Evolutionary conservation across 441 rosid species (phyloP).

Genomic region (Melastoma candidum): DNA sequence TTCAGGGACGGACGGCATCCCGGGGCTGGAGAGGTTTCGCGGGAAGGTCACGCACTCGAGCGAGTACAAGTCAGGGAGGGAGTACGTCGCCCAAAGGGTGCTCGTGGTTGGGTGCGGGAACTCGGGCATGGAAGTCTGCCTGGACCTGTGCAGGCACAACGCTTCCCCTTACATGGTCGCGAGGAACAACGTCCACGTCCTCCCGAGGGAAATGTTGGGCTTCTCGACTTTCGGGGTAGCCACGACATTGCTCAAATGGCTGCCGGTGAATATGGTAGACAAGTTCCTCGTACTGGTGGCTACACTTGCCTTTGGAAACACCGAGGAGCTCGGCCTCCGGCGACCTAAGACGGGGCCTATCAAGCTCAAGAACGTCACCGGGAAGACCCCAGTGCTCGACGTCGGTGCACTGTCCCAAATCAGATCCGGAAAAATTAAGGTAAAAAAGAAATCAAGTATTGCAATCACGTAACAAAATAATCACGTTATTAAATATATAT

Average conservation of each 20-base stretch:
- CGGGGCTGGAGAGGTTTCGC: no score
- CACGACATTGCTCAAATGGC: constrained; percentile 67
- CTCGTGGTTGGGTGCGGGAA: no score
- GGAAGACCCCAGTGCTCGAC: constrained; percentile 90
- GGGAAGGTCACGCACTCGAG: no score
- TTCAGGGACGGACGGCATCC: no score
- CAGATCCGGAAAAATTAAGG: constrained; percentile 66
- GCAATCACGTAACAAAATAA: no score
- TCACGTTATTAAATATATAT: no score
- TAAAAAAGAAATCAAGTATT: constrained; percentile 7
- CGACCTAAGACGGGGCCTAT: constrained; percentile 89
- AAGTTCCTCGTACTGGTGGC: constrained; percentile 43
- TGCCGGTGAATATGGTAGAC: constrained; percentile 67
- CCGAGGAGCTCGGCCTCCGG: constrained; percentile 66
- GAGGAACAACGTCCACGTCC: constrained; percentile 45
- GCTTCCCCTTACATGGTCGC: no score
- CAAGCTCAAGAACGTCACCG: constrained; percentile 72
- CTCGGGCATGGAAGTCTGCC: no score
- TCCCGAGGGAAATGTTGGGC: constrained; percentile 83
- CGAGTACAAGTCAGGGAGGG: no score
- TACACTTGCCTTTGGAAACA: constrained; percentile 45
- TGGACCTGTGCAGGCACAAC: no score
- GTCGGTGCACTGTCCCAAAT: constrained; percentile 70
- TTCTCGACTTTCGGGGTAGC: constrained; percentile 79
- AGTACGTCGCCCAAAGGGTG: no score